Evolutionary conservation across 129 eudicot species (phyloP).

Genomic region (Helichrysum umbraculigerum): DNA sequence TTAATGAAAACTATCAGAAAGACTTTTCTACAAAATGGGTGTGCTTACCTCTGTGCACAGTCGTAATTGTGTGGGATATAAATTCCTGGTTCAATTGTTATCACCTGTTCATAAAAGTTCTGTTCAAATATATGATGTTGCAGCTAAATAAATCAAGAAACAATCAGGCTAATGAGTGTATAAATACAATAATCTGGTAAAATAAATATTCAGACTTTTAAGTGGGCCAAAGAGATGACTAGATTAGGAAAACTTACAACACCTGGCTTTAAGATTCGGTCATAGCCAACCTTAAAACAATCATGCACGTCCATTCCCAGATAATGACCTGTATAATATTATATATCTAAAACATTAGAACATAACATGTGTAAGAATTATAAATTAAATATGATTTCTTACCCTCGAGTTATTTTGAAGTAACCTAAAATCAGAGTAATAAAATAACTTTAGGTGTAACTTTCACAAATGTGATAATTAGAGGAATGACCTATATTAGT

Average conservation of each 20-base stretch:
- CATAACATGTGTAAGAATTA: background rate
- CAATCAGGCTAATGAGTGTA: background rate
- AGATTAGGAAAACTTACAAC: conserved; percentile 61
- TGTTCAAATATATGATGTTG: conserved; percentile 11
- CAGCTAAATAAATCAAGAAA: background rate
- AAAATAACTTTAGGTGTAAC: background rate
- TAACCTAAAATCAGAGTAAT: background rate
- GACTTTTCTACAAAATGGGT: background rate
- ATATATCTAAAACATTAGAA: background rate
- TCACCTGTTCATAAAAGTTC: conserved; percentile 52
- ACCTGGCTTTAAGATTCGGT: conserved; percentile 85
- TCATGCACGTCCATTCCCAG: conserved; percentile 98
- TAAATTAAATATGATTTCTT: background rate
- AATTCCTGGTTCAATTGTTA: conserved; percentile 97
- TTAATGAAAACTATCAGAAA: background rate
- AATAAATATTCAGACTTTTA: background rate
- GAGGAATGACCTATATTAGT: conserved; percentile 70
- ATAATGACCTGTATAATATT: conserved; percentile 66
- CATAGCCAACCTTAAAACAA: conserved; percentile 67
- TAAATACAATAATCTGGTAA: background rate
- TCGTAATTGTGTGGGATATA: conserved; percentile 66
- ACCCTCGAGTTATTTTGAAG: background rate
- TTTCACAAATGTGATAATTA: background rate
- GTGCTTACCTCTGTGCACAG: conserved; percentile 63
- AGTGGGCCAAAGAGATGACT: conserved; percentile 8